Evolutionary conservation across 371 early-diverging fungal species (phyloP).

Genomic region (Rhizopus stolonifer): DNA sequence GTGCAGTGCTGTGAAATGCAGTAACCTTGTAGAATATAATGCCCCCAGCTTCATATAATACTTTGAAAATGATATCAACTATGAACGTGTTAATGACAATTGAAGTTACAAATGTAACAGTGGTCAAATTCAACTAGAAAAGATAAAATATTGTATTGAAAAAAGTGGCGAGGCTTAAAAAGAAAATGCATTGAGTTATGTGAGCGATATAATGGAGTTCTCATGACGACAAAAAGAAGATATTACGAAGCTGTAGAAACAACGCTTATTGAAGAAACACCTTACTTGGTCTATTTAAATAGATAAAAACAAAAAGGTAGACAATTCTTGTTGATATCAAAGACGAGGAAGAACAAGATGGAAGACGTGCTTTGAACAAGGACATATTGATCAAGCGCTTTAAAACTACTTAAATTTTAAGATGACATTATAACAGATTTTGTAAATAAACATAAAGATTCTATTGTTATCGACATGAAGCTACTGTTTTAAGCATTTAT

Average conservation of each 20-base stretch:
- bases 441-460: conserved; percentile 24
- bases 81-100: no score
- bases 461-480: no score
- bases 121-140: conserved; percentile 17
- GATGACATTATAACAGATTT: conserved; percentile 17
- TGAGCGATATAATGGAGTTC: conserved; percentile 11
- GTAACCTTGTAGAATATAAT: no score
- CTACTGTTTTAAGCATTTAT: no score
- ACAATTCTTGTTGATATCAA: conserved; percentile 7
- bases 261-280: conserved; percentile 4
- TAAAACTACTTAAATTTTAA: conserved; percentile 12
- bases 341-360: conserved; percentile 11
- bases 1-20: no score
- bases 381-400: conserved; percentile 20
- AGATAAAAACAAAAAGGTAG: conserved; percentile 4
- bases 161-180: conserved; percentile 15
- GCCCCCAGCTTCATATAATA: no score
- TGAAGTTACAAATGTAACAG: no score
- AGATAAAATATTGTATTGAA: conserved; percentile 19
- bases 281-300: neutral
- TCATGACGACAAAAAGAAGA: conserved; percentile 17
- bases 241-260: conserved; percentile 20
- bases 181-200: conserved; percentile 18
- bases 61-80: no score
- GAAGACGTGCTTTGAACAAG: conserved; percentile 21